Evolutionary conservation across 768 basidiomycete genomes (phyloP), one percentile per base, ranked within the genome.

Genomic region (Holtermannia corniformis): DNA sequence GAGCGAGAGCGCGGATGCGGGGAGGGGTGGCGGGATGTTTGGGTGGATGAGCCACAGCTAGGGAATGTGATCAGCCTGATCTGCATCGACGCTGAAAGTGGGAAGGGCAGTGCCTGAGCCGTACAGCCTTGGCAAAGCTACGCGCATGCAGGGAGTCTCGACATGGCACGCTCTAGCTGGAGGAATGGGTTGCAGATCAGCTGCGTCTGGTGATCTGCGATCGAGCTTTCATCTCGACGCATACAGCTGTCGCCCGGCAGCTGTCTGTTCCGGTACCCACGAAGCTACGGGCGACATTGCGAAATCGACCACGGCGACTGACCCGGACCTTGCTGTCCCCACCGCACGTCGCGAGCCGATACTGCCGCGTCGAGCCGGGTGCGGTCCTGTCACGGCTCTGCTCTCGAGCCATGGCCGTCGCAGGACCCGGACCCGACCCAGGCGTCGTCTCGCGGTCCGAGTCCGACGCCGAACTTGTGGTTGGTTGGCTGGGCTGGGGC

Each of bases 241-340:
- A n/a, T n/a, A n/a, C n/a, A n/a, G n/a, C n/a, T n/a, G n/a, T n/a
- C n/a, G n/a, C n/a, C n/a, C n/a, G n/a, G n/a, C n/a, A n/a, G n/a
- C n/a, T n/a, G n/a, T n/a, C n/a, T n/a, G n/a, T n/a, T n/a, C n/a
- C n/a, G n/a, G n/a, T n/a, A n/a, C n/a, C n/a, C n/a, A n/a, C n/a
- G n/a, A n/a, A n/a, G n/a, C n/a, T n/a, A n/a, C n/a, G n/a, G n/a
- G n/a, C n/a, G n/a, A n/a, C n/a, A n/a, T n/a, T n/a, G n/a, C n/a
- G n/a, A n/a, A n/a, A n/a, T n/a, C n/a, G n/a, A n/a, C n/a, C 32
- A 16, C 5, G 37, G 45, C 51, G 14, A 82, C 92, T 74, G 66
- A 95, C 92, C 71, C 95, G 78, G 65, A 99, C 89, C 76, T 92
- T 85, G 65, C 91, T 95, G 68, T 99, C 95, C 68, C 93, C 93